Base-by-base conservation (phyloP, 202 grass and related monocot species). In the Zoysia matrella region DNA sequence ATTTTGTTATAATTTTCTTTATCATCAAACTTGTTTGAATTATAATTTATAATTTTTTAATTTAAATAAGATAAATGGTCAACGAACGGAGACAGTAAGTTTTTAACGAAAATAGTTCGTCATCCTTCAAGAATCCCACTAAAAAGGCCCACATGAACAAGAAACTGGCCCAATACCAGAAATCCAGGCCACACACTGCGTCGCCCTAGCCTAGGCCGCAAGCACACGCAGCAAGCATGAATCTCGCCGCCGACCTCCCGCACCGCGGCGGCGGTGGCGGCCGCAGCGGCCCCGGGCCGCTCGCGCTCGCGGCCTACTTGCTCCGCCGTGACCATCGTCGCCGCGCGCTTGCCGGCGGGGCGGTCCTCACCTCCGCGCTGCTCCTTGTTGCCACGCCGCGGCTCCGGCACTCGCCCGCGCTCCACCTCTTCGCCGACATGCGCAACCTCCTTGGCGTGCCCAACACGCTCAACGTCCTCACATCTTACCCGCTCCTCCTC, bases 371-470 rank as follows among this genome's bases (percentile, higher is more conserved):
- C n/a, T 74, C 80, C 40, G 87, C 87, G 51, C 88, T 99, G 73
- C 85, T 99, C 39, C 86, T 99, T 30, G 74, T 99, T 14, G 85
- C 81, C 85, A 93, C 93, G 36, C 96, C 92, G 66, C 84, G 92
- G 48, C 76, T 99, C 83, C 91, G 89, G 67, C 93, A 91, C 87
- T 87, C 92, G 30, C 92, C 87, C 6, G 88, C 91, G 80, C 87
- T 95, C 87, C 96, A 99, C 85, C 83, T 90, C 47, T 99, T 99
- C 91, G 96, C 96, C 61, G 96, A 99, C 78, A 96, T 92, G 96
- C 92, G 96, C 78, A 99, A 94, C 86, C 83, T 99, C 75, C 72
- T 99, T 62, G 92, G 96, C 18, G 96, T 99, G 15, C 96, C 96
- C 71, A 99, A 99, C 78, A 99, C 93, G 65, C 85, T 99, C 67